Evolutionary conservation across 2,329 filamentous ascomycete genomes (phyloP).

Genomic region (Alternaria arborescens): DNA sequence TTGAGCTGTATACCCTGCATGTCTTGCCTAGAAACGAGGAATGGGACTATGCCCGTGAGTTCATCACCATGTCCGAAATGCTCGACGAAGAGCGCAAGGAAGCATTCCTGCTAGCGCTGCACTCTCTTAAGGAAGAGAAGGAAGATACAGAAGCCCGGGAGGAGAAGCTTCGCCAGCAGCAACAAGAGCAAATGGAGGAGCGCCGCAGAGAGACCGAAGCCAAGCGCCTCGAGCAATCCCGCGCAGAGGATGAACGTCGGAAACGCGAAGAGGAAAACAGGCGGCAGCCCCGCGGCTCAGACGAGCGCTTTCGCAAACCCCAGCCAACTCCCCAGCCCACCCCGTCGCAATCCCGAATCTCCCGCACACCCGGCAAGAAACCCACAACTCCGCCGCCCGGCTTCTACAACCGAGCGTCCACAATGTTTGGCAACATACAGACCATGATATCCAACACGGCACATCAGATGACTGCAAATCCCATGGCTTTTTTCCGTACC

Average conservation of each 20-base stretch:
- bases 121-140: slow-evolving; percentile 85
- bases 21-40: slow-evolving; percentile 92
- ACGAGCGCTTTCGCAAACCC: slow-evolving; percentile 40
- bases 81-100: slow-evolving; percentile 92
- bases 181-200: slow-evolving; percentile 63
- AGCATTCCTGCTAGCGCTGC: slow-evolving; percentile 84
- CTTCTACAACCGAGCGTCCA: slow-evolving; percentile 54
- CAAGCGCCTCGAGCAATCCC: slow-evolving; percentile 49
- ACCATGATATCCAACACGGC: slow-evolving; percentile 61
- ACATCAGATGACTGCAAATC: slow-evolving; percentile 62
- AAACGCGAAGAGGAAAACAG: slow-evolving; percentile 51
- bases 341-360: slow-evolving; percentile 40
- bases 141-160: slow-evolving; percentile 72
- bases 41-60: slow-evolving; percentile 94
- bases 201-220: slow-evolving; percentile 55
- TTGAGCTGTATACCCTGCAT: slow-evolving; percentile 94
- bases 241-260: slow-evolving; percentile 54
- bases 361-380: slow-evolving; percentile 44
- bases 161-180: slow-evolving; percentile 69
- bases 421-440: slow-evolving; percentile 58
- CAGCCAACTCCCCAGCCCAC: slow-evolving; percentile 29
- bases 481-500: slow-evolving; percentile 66
- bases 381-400: slow-evolving; percentile 45
- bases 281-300: slow-evolving; percentile 43
- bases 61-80: slow-evolving; percentile 84